phyloP scores from a whole-genome alignment of 495 filamentous ascomycete genomes.

The Oidiodendron maius region DNA sequence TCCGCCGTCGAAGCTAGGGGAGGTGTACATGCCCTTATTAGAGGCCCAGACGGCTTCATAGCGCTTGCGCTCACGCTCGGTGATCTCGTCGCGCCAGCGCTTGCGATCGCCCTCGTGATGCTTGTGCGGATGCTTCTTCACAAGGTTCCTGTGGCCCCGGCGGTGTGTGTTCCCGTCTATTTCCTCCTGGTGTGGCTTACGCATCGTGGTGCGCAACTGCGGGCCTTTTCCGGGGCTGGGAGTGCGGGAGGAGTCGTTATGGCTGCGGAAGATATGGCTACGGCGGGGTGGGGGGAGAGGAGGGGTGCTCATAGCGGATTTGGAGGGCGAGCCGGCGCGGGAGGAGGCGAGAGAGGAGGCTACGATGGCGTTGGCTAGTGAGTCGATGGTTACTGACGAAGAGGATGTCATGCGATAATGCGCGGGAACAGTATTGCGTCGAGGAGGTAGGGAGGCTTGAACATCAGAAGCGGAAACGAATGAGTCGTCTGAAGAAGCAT shows the following conservation, averaged over 20 bases:
- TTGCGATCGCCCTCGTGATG: constrained; percentile 83
- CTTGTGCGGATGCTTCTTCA: constrained; percentile 54
- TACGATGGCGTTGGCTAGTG: constrained; percentile 68
- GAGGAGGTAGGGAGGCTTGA: constrained; percentile 9
- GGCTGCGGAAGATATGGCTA: constrained; percentile 38
- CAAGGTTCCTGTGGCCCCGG: constrained; percentile 9
- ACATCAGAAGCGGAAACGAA: constrained; percentile 24
- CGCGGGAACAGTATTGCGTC: constrained; percentile 1
- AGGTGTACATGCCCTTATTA: constrained; percentile 61
- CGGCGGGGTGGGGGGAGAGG: constrained; percentile 28
- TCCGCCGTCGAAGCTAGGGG: constrained; percentile 7
- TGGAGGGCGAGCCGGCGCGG: constrained; percentile 48
- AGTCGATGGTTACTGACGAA: constrained; percentile 21
- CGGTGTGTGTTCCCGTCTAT: constrained; percentile 45
- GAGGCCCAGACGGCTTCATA: constrained; percentile 98
- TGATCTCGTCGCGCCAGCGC: constrained; percentile 76
- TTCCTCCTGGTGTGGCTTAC: constrained; percentile 49
- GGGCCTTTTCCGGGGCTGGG: constrained; percentile 43
- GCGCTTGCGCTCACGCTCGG: constrained; percentile 72
- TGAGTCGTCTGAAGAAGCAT: constrained; percentile 21
- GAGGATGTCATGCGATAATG: constrained; percentile 9
- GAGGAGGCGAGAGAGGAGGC: constrained; percentile 79
- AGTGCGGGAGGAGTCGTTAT: constrained; percentile 37
- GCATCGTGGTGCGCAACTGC: constrained; percentile 66
- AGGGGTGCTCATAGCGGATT: constrained; percentile 27